phyloP scores from a whole-genome alignment of 495 filamentous ascomycete genomes.

The Chlorociboria aeruginascens region DNA sequence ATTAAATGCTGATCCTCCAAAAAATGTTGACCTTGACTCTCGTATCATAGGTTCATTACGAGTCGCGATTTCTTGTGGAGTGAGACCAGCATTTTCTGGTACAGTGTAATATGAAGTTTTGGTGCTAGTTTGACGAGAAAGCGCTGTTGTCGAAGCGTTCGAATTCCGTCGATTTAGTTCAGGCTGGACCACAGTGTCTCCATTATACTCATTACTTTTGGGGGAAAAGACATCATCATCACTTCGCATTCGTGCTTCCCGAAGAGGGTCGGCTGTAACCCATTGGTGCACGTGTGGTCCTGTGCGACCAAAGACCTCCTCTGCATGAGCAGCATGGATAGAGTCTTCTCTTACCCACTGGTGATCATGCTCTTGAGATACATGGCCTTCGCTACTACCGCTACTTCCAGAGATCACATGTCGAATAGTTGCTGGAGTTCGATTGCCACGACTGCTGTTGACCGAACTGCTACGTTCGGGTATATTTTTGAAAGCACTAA shows the following conservation, averaged over 20 bases:
- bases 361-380: constrained; percentile 6
- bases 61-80: constrained; percentile 21
- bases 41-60: constrained; percentile 18
- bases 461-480: constrained; percentile 24
- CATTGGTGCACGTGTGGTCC: constrained; percentile 16
- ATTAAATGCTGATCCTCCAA: constrained; percentile 6
- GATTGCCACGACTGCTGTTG: constrained; percentile 1
- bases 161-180: neutral
- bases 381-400: neutral
- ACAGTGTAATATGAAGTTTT: constrained; percentile 14
- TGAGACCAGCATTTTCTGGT: constrained; percentile 8
- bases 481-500: constrained; percentile 22
- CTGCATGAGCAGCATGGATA: constrained; percentile 7
- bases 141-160: neutral
- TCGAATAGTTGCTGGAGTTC: constrained; percentile 23
- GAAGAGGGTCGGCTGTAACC: constrained; percentile 14
- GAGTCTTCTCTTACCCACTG: constrained; percentile 13
- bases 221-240: constrained; percentile 13
- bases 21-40: constrained; percentile 21
- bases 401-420: constrained; percentile 18
- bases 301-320: constrained; percentile 12
- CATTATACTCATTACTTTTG: neutral
- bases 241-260: constrained; percentile 11
- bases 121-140: constrained; percentile 10
- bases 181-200: neutral